Evolutionary conservation across 352 stramenopile species (phyloP).

Genomic region (Phytopythium litorale): DNA sequence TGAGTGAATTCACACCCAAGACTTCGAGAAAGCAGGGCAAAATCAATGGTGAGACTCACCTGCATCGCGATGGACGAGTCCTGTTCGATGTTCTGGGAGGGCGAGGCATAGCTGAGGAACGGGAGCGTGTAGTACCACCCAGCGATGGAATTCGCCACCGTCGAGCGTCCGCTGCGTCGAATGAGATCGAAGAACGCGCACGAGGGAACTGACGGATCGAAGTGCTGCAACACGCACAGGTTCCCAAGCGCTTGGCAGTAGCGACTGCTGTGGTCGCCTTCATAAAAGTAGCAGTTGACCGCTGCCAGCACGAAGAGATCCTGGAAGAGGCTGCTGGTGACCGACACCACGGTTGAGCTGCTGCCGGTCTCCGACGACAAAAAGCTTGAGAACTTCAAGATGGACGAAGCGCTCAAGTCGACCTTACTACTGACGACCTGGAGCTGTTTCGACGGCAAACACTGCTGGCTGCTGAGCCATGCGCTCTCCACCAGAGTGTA

Average conservation of each 20-base stretch:
- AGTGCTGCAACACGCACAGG: slow-evolving; percentile 92
- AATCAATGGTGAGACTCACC: slow-evolving; percentile 16
- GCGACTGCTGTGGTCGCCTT: slow-evolving; percentile 45
- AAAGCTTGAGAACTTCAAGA: slow-evolving; percentile 44
- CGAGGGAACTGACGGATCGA: slow-evolving; percentile 47
- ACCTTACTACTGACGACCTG: slow-evolving; percentile 53
- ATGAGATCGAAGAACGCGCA: slow-evolving; percentile 82
- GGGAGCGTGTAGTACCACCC: slow-evolving; percentile 81
- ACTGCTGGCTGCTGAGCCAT: slow-evolving; percentile 30
- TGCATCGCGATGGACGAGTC: slow-evolving; percentile 73
- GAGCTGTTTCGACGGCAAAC: slow-evolving; percentile 38
- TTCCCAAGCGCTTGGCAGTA: slow-evolving; percentile 91
- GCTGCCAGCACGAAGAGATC: slow-evolving; percentile 75
- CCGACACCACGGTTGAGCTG: slow-evolving; percentile 20
- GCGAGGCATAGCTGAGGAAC: slow-evolving; percentile 85
- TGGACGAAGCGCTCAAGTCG: slow-evolving; percentile 23
- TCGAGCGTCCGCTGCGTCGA: slow-evolving; percentile 43
- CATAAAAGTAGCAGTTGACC: slow-evolving; percentile 88
- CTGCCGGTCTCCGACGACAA: slow-evolving; percentile 24
- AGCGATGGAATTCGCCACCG: slow-evolving; percentile 38
- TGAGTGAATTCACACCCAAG: background rate
- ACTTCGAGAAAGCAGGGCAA: background rate
- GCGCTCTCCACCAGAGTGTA: slow-evolving; percentile 54
- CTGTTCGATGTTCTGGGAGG: slow-evolving; percentile 51
- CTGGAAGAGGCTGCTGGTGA: slow-evolving; percentile 64